These are phyloP conservation scores for Crithidia expoeki DNA, from an alignment of 208 protist genomes.

Conservation along the genomic window DNA sequence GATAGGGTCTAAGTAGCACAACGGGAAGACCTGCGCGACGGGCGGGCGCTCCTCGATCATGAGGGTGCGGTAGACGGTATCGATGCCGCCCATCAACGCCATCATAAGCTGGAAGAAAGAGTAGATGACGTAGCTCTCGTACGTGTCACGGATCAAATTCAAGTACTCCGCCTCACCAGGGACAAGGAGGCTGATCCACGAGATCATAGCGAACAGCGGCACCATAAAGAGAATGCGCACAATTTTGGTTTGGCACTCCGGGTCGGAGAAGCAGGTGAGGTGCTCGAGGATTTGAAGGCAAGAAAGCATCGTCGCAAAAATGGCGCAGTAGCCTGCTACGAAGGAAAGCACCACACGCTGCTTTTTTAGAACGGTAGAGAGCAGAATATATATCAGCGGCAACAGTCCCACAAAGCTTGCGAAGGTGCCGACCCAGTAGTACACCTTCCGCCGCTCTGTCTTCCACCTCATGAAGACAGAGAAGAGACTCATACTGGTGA, in stretches of 20 bases:
- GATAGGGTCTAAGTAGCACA: constrained; percentile 85
- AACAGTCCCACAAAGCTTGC: constrained; percentile 76
- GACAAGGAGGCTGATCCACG: constrained; percentile 78
- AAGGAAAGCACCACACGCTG: constrained; percentile 72
- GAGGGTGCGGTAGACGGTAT: constrained; percentile 83
- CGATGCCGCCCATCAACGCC: constrained; percentile 89
- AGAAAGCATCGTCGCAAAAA: constrained; percentile 88
- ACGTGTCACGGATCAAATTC: constrained; percentile 90
- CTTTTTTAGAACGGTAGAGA: constrained; percentile 47
- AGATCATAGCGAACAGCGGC: constrained; percentile 90
- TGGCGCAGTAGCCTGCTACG: constrained; percentile 88
- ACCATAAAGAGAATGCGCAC: constrained; percentile 96
- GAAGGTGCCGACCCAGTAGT: constrained; percentile 87
- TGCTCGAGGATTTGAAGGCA: constrained; percentile 92
- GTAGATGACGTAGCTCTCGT: constrained; percentile 96
- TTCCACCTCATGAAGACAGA: constrained; percentile 27
- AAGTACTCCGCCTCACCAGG: constrained; percentile 85
- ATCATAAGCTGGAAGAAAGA: constrained; percentile 95
- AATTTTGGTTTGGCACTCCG: constrained; percentile 91
- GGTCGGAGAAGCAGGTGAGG: constrained; percentile 88
- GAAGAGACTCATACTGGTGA: constrained; percentile 26
- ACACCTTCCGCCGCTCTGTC: constrained; percentile 77
- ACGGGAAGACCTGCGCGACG: constrained; percentile 80
- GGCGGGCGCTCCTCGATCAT: constrained; percentile 84
- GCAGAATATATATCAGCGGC: constrained; percentile 66